Evolutionary conservation across 2,329 filamentous ascomycete species (phyloP).

Genomic region (Basipetospora chlamydospora): DNA sequence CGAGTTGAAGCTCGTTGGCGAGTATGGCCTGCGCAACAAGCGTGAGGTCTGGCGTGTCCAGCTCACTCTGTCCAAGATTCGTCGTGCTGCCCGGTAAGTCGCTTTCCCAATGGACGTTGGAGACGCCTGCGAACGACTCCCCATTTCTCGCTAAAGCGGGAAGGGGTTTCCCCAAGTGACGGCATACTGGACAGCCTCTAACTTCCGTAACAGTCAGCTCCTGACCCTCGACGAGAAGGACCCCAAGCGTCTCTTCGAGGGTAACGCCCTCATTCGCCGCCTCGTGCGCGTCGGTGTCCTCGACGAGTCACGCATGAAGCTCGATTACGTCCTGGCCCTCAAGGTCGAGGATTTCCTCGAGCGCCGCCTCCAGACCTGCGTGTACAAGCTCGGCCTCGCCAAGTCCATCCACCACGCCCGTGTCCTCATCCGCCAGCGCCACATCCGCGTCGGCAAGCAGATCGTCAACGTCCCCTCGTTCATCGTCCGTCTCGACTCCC

Average conservation of each 20-base stretch:
- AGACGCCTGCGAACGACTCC: neutral
- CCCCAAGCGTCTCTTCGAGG: constrained; percentile 99
- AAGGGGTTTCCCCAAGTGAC: too few species aligned
- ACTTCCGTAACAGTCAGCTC: constrained; percentile 60
- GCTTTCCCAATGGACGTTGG: neutral
- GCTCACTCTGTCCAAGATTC: constrained; percentile 99
- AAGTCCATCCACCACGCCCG: constrained; percentile 99
- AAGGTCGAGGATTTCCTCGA: constrained; percentile 99
- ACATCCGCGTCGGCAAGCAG: constrained; percentile 99
- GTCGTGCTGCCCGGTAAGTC: constrained; percentile 95
- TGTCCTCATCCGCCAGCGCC: constrained; percentile 98
- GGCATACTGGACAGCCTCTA: too few species aligned
- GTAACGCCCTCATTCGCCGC: constrained; percentile 99
- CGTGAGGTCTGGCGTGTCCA: constrained; percentile 99
- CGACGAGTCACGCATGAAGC: constrained; percentile 99
- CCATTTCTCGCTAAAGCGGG: neutral
- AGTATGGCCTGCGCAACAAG: constrained; percentile 99
- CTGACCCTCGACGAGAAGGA: constrained; percentile 99
- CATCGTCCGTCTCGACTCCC: constrained; percentile 98
- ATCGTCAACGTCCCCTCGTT: constrained; percentile 99
- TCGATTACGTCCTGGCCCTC: constrained; percentile 99
- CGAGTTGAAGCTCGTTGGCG: constrained; percentile 98
- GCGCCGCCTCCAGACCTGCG: constrained; percentile 98
- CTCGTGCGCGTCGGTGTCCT: constrained; percentile 99
- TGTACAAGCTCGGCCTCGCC: constrained; percentile 99